Evolutionary conservation across 768 basidiomycete species (phyloP).

Genomic region (Lactifluus subvellereus): DNA sequence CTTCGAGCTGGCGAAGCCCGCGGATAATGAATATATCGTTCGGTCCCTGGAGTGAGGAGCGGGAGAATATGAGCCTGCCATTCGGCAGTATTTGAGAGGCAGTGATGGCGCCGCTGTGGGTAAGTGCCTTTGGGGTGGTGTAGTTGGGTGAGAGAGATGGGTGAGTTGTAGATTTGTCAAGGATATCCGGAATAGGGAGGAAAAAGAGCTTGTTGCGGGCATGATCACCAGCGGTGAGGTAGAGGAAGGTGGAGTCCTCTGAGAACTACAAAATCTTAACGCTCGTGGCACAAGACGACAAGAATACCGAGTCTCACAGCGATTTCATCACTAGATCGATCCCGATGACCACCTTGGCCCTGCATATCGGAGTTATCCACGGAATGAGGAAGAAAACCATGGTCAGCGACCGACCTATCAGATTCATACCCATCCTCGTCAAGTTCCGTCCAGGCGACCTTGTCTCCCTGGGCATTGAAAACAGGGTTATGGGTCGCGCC

Average conservation of each 20-base stretch:
- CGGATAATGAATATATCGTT: constrained; percentile 71
- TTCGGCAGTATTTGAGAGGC: constrained; percentile 55
- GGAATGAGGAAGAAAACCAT: not conserved
- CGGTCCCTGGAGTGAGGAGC: constrained; percentile 70
- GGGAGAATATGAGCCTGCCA: constrained; percentile 63
- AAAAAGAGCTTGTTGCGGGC: constrained; percentile 72
- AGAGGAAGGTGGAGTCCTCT: constrained; percentile 58
- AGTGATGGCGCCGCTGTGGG: constrained; percentile 49
- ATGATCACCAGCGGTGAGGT: constrained; percentile 70
- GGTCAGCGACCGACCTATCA: constrained; percentile 49
- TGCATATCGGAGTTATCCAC: constrained; percentile 27
- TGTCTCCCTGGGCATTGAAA: constrained; percentile 59
- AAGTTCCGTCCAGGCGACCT: constrained; percentile 85
- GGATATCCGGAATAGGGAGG: constrained; percentile 61
- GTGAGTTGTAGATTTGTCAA: constrained; percentile 45
- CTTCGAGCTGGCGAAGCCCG: constrained; percentile 41
- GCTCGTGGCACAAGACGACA: not conserved
- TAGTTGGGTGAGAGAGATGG: constrained; percentile 43
- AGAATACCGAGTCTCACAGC: constrained; percentile 38
- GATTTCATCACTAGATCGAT: constrained; percentile 63
- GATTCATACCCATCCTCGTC: constrained; percentile 85
- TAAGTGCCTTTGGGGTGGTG: constrained; percentile 52
- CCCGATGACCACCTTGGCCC: constrained; percentile 80
- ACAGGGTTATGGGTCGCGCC: constrained; percentile 73
- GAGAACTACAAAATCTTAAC: constrained; percentile 52